These are phyloP conservation scores for Komagataella mondaviorum DNA, from an alignment of 805 yeast species.

Conservation along the genomic window DNA sequence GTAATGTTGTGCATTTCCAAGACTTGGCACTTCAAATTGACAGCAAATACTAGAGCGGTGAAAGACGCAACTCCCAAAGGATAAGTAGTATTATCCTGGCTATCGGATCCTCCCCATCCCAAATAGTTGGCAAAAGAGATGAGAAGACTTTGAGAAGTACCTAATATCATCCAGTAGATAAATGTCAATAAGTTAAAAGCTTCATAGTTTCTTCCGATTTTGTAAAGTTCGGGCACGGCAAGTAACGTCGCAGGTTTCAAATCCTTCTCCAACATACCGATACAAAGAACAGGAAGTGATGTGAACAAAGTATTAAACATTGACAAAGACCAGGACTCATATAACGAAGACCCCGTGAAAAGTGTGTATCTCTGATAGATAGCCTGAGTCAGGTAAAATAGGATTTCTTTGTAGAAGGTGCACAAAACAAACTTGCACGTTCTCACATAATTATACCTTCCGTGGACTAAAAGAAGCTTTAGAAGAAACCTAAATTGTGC, in stretches of 20 bases:
- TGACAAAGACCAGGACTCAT: slow-evolving; percentile 92
- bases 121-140: slow-evolving; percentile 54
- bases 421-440: slow-evolving; percentile 85
- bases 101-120: slow-evolving; percentile 59
- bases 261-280: slow-evolving; percentile 95
- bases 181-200: slow-evolving; percentile 64
- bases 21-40: slow-evolving; percentile 68
- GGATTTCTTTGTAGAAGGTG: slow-evolving; percentile 87
- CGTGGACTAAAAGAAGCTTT: slow-evolving; percentile 83
- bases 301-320: slow-evolving; percentile 97
- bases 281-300: slow-evolving; percentile 76
- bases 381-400: slow-evolving; percentile 82
- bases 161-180: slow-evolving; percentile 65
- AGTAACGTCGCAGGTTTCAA: slow-evolving; percentile 75
- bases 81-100: slow-evolving; percentile 62
- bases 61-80: slow-evolving; percentile 72
- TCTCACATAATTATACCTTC: slow-evolving; percentile 87
- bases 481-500: slow-evolving; percentile 84
- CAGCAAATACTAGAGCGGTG: slow-evolving; percentile 56
- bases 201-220: slow-evolving; percentile 59
- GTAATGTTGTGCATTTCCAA: slow-evolving; percentile 71
- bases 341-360: slow-evolving; percentile 87
- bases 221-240: slow-evolving; percentile 84
- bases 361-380: slow-evolving; percentile 75
- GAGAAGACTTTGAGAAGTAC: slow-evolving; percentile 58